Evolutionary conservation across 176 grass and related monocot genomes (phyloP), one percentile per base, ranked within the genome.

Genomic region (Carex pumila): DNA sequence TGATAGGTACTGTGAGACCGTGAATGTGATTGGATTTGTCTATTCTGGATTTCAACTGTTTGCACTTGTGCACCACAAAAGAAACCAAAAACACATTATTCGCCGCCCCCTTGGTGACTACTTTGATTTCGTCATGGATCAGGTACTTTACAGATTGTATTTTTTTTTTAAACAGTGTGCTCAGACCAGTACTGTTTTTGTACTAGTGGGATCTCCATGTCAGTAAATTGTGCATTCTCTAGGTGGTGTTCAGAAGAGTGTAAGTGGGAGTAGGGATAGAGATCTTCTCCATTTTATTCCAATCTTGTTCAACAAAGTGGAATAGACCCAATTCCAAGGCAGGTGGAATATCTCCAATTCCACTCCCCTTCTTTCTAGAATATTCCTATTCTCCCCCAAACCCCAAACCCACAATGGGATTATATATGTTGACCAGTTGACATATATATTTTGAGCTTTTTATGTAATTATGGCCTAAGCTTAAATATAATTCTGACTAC

Each of bases 41-140:
- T 99, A 95, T 70, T 92, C 93, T 18, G 64, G 87, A 18, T 88
- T 90, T 65, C 96, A 99, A 90, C 72, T 99, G 63, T 86, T 18
- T 13, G 83, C 85, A 12, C 83, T 87, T 5, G 75, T 55, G 0
- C 64, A 68, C 7, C 80, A 90, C 77, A 90, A 90, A 69, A 89
- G 71, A 73, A 93, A 78, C 53, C 64, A 86, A 43, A 93, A 90
- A 47, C 93, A 90, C 74, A 77, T 94, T 79, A 94, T 91, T 12
- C 32, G 68, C 29, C 91, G 90, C 71, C 91, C 83, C 30, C 63
- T 68, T 30, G 88, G 93, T 0, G 36, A 90, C 80, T 91, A 92
- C 61, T 95, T 99, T 37, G 96, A 95, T 81, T 99, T 99, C 56
- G 17, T 83, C 81, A 92, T 99, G 96, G 96, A 99, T 90, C 96